These are phyloP conservation scores for Cystoisospora suis DNA, from an alignment of 169 alveolate genomes.

Conservation along the genomic window DNA sequence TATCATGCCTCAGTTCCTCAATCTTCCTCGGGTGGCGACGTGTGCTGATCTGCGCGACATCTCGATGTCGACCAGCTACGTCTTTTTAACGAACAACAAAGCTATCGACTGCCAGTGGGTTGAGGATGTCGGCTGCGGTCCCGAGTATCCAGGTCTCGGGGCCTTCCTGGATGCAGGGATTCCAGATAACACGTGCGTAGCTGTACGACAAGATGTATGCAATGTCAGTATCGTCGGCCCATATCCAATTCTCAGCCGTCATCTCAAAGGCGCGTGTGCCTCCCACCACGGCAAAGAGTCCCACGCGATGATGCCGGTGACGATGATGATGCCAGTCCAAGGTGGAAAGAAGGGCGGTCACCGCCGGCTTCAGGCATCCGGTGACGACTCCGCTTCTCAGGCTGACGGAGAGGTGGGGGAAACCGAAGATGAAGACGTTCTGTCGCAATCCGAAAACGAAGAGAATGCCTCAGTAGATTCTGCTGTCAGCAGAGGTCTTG, in stretches of 20 bases:
- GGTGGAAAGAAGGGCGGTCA: slow-evolving; percentile 20
- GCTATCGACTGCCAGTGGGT: slow-evolving; percentile 38
- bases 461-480: neutral
- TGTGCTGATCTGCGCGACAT: slow-evolving; percentile 34
- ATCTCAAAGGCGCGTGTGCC: slow-evolving; percentile 23
- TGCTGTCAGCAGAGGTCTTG: neutral
- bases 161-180: slow-evolving; percentile 25
- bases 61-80: slow-evolving; percentile 36
- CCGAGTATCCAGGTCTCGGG: slow-evolving; percentile 28
- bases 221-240: slow-evolving; percentile 31
- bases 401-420: neutral
- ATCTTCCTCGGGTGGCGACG: slow-evolving; percentile 23
- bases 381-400: neutral
- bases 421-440: neutral
- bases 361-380: neutral
- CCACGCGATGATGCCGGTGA: slow-evolving; percentile 21
- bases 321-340: slow-evolving; percentile 32
- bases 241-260: slow-evolving; percentile 30
- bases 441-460: neutral
- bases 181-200: slow-evolving; percentile 16
- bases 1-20: slow-evolving; percentile 29
- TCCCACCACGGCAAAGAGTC: slow-evolving; percentile 6
- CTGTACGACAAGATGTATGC: slow-evolving; percentile 36
- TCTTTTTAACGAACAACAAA: neutral
- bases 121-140: slow-evolving; percentile 28